Evolutionary conservation across 2,329 filamentous ascomycete genomes (phyloP).

Genomic region (Huntiella abstrusa): DNA sequence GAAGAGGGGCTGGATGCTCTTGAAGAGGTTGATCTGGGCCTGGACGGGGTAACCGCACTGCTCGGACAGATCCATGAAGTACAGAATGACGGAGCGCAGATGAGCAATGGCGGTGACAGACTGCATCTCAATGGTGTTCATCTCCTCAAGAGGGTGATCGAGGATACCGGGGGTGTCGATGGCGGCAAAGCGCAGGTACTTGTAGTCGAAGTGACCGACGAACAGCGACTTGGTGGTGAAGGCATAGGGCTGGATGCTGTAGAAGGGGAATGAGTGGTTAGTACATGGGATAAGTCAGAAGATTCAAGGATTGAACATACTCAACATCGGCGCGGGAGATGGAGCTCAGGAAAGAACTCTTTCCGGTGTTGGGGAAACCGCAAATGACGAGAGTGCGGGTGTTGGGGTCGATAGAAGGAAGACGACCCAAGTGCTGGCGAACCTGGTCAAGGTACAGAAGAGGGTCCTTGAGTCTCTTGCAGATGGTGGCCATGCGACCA

Average conservation of each 20-base stretch:
- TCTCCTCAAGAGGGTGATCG: slow-evolving; percentile 93
- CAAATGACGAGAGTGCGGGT: slow-evolving; percentile 91
- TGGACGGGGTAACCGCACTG: slow-evolving; percentile 88
- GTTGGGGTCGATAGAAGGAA: slow-evolving; percentile 96
- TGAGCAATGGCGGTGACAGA: slow-evolving; percentile 95
- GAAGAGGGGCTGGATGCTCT: slow-evolving; percentile 91
- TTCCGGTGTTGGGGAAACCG: slow-evolving; percentile 94
- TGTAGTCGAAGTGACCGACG: slow-evolving; percentile 95
- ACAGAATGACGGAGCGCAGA: slow-evolving; percentile 81
- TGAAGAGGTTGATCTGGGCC: slow-evolving; percentile 85
- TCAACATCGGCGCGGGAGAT: slow-evolving; percentile 91
- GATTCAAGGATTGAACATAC: slow-evolving; percentile 1
- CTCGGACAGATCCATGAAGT: slow-evolving; percentile 96
- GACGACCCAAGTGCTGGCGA: slow-evolving; percentile 87
- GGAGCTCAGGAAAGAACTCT: slow-evolving; percentile 85
- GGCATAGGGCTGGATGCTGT: slow-evolving; percentile 59
- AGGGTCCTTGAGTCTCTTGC: slow-evolving; percentile 84
- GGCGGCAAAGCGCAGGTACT: slow-evolving; percentile 43
- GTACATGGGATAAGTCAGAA: not conserved
- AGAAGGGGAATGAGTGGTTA: not conserved
- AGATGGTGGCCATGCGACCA: slow-evolving; percentile 95
- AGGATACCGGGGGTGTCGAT: slow-evolving; percentile 98
- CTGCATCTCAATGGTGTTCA: slow-evolving; percentile 96
- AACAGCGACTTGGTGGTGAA: slow-evolving; percentile 97
- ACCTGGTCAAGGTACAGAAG: slow-evolving; percentile 82